Percentiles rank a stretch among this genome's conserved stretches.
Evolutionary conservation across 352 stramenopile species (phyloP).

Genomic region (Phytophthora aleatoria): DNA sequence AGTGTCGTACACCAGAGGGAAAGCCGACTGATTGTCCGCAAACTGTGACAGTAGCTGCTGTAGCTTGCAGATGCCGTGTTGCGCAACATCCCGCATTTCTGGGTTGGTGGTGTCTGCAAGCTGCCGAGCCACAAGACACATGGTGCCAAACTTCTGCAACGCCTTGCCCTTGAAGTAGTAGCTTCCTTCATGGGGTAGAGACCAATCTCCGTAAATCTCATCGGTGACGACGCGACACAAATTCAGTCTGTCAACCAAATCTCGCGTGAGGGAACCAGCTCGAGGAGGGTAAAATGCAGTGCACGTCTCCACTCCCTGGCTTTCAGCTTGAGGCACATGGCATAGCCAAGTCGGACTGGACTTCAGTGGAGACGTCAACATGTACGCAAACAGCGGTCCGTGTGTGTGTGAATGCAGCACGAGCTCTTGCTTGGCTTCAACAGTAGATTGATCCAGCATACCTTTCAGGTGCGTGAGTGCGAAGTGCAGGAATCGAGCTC

Average conservation of each 20-base stretch:
- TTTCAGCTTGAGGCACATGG: conserved; percentile 42
- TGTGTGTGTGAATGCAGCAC: conserved; percentile 75
- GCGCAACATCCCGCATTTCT: conserved; percentile 48
- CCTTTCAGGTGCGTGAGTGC: conserved; percentile 59
- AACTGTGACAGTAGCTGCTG: conserved; percentile 53
- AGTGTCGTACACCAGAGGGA: conserved; percentile 69
- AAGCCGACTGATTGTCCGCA: conserved; percentile 47
- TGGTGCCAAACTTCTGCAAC: conserved; percentile 77
- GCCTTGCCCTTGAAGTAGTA: conserved; percentile 89
- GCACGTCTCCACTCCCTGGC: conserved; percentile 47
- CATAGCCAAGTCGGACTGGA: conserved; percentile 53
- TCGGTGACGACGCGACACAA: conserved; percentile 53
- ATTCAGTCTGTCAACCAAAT: conserved; percentile 41
- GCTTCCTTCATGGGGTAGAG: conserved; percentile 62
- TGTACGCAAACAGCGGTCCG: conserved; percentile 68
- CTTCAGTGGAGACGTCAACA: conserved; percentile 22
- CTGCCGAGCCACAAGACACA: conserved; percentile 73
- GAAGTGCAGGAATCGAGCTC: conserved; percentile 68
- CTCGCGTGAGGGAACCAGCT: conserved; percentile 30
- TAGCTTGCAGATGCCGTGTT: conserved; percentile 53
- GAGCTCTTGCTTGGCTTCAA: conserved; percentile 53
- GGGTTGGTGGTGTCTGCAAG: conserved; percentile 63
- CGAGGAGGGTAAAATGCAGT: conserved; percentile 57
- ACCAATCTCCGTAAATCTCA: conserved; percentile 77
- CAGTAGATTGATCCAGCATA: conserved; percentile 55